Base-by-base conservation (phyloP, 257 asterid species). In the Anisodus tanguticus region DNA sequence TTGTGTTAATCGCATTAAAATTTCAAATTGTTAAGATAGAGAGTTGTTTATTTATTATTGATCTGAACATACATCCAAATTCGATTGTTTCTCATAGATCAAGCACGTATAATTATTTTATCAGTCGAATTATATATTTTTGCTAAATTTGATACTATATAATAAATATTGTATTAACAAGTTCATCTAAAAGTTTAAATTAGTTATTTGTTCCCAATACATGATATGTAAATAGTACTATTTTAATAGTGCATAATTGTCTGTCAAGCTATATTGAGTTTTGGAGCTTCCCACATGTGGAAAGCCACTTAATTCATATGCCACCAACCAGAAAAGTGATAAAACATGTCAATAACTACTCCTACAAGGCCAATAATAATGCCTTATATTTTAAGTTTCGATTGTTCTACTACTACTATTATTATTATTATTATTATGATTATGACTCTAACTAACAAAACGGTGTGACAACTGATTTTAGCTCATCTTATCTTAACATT, bases 291-390 rank as follows among this genome's bases (percentile, higher is more conserved):
- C 8, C 45, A 63, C 43, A 26, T 64, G 71, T 64, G n/a, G 45
- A 58, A 16, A 58, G 26, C 26, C 13, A 11, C 17, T 7, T 17
- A 19, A 22, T 12, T 45, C 58, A 71, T 45, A 45, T 71, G 58
- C 22, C 84, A 82, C 70, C 83, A 67, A 57, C 63, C 12, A 57
- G 55, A 74, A 54, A 57, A 15, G 57, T n/a, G 84, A 49, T 26
- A 67, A 60, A 31, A 49, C 62, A 16, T 39, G n/a, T 67, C 60
- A 55, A 45, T 63, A 84, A 71, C 81, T 83, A 39, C 55, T 58
- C 43, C 7, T 64, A 37, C 41, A 37, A 81, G 83, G 63, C 68
- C 54, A 80, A 49, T 74, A 53, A 69, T 43, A 43, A 43, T 5
- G 37, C 9, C 6, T 51, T 49, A 5, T 22, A 62, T 37, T 35